Conservation (phyloP, 352 stramenopile genomes). For the Phytopythium cucurbitacearum region DNA sequence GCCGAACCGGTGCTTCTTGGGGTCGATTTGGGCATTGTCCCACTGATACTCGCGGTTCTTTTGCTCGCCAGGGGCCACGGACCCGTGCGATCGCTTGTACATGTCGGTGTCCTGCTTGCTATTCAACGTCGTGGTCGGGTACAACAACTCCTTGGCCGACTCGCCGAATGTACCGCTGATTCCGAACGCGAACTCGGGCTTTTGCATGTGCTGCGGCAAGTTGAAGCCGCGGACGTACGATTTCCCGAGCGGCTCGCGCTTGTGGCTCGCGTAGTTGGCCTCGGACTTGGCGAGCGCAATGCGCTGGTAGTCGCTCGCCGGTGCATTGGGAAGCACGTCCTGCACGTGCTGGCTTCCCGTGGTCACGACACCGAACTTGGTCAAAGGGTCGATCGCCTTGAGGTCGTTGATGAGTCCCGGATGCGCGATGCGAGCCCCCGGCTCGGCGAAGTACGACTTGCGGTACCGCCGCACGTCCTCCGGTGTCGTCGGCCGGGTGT, state of each 20-base stretch:
- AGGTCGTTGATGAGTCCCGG: slow-evolving; percentile 77
- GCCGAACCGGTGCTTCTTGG: slow-evolving; percentile 69
- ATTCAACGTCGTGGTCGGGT: slow-evolving; percentile 57
- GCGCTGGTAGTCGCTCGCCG: slow-evolving; percentile 55
- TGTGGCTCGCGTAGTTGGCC: slow-evolving; percentile 72
- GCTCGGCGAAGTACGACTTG: slow-evolving; percentile 83
- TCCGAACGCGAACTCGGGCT: slow-evolving; percentile 58
- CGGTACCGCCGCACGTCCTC: slow-evolving; percentile 71
- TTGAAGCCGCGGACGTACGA: slow-evolving; percentile 63
- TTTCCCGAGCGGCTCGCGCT: slow-evolving; percentile 75
- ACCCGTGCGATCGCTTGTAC: slow-evolving; percentile 80
- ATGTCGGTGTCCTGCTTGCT: slow-evolving; percentile 51
- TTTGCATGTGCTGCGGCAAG: slow-evolving; percentile 49
- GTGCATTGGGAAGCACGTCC: slow-evolving; percentile 45
- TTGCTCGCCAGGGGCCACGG: slow-evolving; percentile 78
- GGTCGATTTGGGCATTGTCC: slow-evolving; percentile 60
- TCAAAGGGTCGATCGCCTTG: slow-evolving; percentile 50
- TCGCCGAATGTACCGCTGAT: slow-evolving; percentile 67
- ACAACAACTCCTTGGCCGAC: slow-evolving; percentile 83
- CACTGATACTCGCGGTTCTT: slow-evolving; percentile 84
- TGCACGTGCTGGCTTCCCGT: slow-evolving; percentile 63
- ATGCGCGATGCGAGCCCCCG: slow-evolving; percentile 68
- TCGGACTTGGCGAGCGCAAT: slow-evolving; percentile 70
- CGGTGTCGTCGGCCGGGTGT: slow-evolving; percentile 54
- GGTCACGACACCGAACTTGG: slow-evolving; percentile 65